Conservation (phyloP, 768 basidiomycete species). For the Floccularia luteovirens region DNA sequence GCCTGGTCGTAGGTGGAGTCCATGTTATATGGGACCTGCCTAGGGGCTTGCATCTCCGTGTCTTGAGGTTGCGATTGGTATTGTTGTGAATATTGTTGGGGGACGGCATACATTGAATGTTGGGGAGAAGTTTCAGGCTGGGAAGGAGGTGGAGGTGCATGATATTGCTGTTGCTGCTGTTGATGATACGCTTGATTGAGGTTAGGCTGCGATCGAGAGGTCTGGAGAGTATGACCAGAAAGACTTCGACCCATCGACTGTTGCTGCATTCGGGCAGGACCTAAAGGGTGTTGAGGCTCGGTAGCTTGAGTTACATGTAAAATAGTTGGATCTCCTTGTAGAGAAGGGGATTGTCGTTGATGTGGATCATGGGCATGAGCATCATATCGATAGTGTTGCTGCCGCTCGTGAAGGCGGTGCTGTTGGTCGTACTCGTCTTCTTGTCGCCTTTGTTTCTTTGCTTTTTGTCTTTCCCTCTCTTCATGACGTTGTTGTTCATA, state of each 20-base stretch:
- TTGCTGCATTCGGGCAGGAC: no score
- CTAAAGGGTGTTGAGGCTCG: no score
- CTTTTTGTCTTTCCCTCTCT: constrained; percentile 12
- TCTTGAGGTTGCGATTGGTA: no score
- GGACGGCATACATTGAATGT: neutral
- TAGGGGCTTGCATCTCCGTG: no score
- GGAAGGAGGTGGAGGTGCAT: constrained; percentile 6
- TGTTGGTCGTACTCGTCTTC: constrained; percentile 13
- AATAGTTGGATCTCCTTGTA: no score
- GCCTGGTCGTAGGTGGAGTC: neutral
- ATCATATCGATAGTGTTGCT: constrained; percentile 13
- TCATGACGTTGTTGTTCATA: constrained; percentile 10
- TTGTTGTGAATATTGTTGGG: no score
- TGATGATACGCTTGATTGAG: constrained; percentile 15
- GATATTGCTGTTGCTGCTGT: constrained; percentile 10
- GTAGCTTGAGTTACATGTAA: no score
- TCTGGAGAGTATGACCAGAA: no score
- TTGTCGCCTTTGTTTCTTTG: constrained; percentile 11
- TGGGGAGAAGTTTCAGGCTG: no score
- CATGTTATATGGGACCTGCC: no score
- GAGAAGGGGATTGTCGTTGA: constrained; percentile 12
- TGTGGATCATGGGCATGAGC: constrained; percentile 13
- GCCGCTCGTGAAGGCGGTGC: constrained; percentile 11
- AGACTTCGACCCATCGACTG: no score
- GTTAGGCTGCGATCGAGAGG: constrained; percentile 13